phyloP scores from a whole-genome alignment of 2,329 filamentous ascomycete genomes.

The Thielaviopsis punctulata region DNA sequence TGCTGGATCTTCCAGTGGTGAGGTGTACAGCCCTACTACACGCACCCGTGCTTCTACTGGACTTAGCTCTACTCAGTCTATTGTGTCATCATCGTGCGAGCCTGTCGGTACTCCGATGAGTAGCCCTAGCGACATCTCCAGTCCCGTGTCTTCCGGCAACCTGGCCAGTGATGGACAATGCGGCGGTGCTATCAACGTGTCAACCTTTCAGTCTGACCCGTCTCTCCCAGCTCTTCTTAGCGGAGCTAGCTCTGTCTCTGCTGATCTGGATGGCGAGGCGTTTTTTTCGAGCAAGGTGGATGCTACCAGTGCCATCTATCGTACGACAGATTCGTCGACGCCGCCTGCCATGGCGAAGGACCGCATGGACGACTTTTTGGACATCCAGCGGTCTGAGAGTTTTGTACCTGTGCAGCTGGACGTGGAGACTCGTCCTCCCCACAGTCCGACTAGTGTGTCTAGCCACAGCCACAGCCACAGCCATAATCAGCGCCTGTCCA shows the following conservation, averaged over 20 bases:
- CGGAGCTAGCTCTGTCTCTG: conserved; percentile 46
- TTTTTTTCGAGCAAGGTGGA: conserved; percentile 32
- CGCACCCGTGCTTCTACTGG: conserved; percentile 9
- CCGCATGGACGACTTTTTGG: conserved; percentile 25
- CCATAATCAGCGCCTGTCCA: conserved; percentile 6
- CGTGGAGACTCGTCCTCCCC: conserved; percentile 11
- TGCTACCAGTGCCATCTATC: conserved; percentile 26
- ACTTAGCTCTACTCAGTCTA: conserved; percentile 32
- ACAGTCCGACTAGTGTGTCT: neutral
- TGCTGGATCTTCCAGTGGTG: conserved; percentile 1
- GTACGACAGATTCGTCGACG: conserved; percentile 36
- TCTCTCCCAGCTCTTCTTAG: conserved; percentile 46
- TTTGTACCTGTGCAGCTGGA: conserved; percentile 17
- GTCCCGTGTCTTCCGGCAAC: conserved; percentile 29
- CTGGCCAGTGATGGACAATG: conserved; percentile 3
- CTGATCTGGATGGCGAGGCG: conserved; percentile 44
- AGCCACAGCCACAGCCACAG: neutral
- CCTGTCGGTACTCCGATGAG: conserved; percentile 33
- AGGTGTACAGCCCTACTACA: neutral
- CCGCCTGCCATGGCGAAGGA: conserved; percentile 35
- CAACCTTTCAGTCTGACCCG: conserved; percentile 43
- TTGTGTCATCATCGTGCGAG: conserved; percentile 26
- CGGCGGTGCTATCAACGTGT: conserved; percentile 25
- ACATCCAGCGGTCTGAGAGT: conserved; percentile 16
- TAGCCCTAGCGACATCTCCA: conserved; percentile 35